A percentile compares a stretch with the other conserved stretches of the same genome.
These are phyloP conservation scores for Urtica urens DNA, from an alignment of 306 rosid species.

Conservation along the genomic window DNA sequence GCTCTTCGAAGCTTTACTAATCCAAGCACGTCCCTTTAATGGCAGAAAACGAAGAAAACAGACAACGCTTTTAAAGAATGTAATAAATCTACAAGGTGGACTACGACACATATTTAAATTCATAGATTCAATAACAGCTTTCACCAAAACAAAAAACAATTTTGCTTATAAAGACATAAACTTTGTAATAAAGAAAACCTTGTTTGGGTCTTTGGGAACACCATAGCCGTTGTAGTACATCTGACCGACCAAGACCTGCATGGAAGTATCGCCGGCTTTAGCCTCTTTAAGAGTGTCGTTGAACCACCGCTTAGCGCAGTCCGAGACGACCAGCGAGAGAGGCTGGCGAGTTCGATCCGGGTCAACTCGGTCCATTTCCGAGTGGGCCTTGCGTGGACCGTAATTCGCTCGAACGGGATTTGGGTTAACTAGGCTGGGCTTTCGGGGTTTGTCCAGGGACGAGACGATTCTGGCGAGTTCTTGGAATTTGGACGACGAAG, in stretches of 20 bases:
- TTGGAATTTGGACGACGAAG: conserved; percentile 33
- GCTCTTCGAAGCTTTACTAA: conserved; percentile 43
- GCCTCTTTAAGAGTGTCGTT: conserved; percentile 79
- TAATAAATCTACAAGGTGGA: not conserved
- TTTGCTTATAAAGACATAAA: too few relatives aligned
- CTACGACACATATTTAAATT: not conserved
- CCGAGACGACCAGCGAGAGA: conserved; percentile 55
- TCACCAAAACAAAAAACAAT: not conserved
- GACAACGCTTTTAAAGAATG: not conserved
- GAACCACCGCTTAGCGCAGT: conserved; percentile 73
- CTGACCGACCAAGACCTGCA: conserved; percentile 70
- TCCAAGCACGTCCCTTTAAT: conserved; percentile 72
- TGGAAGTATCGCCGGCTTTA: conserved; percentile 43
- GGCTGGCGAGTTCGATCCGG: conserved; percentile 34
- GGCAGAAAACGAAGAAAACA: not conserved
- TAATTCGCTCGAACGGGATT: conserved; percentile 20
- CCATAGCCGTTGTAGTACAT: conserved; percentile 79
- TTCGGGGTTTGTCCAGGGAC: not conserved
- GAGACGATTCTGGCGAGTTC: conserved; percentile 28
- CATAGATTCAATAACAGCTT: too few relatives aligned
- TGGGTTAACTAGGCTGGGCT: conserved; percentile 21
- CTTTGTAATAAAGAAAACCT: too few relatives aligned
- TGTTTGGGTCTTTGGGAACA: conserved; percentile 41
- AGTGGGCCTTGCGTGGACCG: conserved; percentile 2
- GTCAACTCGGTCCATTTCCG: conserved; percentile 22